phyloP scores from a whole-genome alignment of 164 flowering plant species.

The Nelumbo lutea region DNA sequence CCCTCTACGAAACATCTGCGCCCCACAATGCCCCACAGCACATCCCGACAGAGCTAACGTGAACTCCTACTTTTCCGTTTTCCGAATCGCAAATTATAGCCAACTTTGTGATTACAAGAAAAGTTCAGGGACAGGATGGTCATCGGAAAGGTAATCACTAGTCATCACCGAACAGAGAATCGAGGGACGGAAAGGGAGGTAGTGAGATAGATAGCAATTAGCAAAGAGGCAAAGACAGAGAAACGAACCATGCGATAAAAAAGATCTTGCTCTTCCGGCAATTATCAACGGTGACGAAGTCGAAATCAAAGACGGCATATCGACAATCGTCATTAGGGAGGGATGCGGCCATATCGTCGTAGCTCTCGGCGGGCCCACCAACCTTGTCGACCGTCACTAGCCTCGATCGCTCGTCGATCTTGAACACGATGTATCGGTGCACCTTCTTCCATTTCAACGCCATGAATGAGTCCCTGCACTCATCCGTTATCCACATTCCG shows the following conservation, averaged over 20 bases:
- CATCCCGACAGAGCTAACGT: too few species aligned
- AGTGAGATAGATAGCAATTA: too few species aligned
- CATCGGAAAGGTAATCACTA: too few species aligned
- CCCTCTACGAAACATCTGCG: too few species aligned
- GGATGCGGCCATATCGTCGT: constrained; percentile 74
- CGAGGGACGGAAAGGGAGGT: too few species aligned
- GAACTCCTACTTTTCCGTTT: too few species aligned
- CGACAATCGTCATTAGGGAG: constrained; percentile 86
- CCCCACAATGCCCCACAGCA: too few species aligned
- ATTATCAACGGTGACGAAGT: constrained; percentile 84
- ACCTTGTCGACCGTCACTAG: constrained; percentile 83
- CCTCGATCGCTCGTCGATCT: constrained; percentile 80
- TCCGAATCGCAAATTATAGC: too few species aligned
- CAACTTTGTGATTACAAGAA: too few species aligned
- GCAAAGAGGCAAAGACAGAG: too few species aligned
- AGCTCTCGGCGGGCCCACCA: constrained; percentile 74
- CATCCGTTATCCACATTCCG: constrained; percentile 83
- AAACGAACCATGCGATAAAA: constrained; percentile 79
- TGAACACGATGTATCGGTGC: constrained; percentile 77
- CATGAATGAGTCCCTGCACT: constrained; percentile 86
- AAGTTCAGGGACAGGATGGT: too few species aligned
- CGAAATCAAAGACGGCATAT: constrained; percentile 92
- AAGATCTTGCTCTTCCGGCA: constrained; percentile 37
- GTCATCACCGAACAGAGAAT: too few species aligned
- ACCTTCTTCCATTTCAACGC: constrained; percentile 97